These are phyloP conservation scores for Xylaria telfairii DNA, from an alignment of 495 filamentous ascomycete species.

Conservation along the genomic window DNA sequence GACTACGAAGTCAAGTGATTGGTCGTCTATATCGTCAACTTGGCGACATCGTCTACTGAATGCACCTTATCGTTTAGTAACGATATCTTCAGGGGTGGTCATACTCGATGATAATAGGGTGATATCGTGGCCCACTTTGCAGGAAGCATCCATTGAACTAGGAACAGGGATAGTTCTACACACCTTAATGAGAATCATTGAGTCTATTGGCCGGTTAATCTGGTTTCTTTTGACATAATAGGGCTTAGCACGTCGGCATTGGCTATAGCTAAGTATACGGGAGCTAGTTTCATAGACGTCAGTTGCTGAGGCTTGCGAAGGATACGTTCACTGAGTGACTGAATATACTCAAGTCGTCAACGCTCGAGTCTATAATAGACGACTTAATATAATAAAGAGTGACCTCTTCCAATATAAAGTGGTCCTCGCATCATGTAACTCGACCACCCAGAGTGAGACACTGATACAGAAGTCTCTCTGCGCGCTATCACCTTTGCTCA, in stretches of 20 bases:
- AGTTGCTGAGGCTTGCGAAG: background rate
- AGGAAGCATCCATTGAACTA: background rate
- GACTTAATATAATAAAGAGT: background rate
- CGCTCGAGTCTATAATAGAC: background rate
- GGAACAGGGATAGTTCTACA: background rate
- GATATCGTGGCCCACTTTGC: conserved; percentile 12
- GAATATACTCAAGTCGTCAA: background rate
- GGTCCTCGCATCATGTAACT: background rate
- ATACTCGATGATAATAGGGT: background rate
- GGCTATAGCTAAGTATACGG: background rate
- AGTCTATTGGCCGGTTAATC: conserved; percentile 3
- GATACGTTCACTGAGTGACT: background rate
- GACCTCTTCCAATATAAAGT: background rate
- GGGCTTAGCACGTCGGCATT: background rate
- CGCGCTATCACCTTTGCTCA: background rate
- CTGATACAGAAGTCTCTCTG: background rate
- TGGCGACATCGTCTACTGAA: background rate
- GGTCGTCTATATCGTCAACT: conserved; percentile 6
- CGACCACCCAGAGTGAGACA: background rate
- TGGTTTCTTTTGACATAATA: background rate
- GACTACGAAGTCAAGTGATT: background rate
- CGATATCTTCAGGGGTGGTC: background rate
- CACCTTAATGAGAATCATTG: background rate
- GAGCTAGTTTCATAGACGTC: background rate
- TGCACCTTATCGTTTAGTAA: background rate